A percentile compares a stretch with the other conserved stretches of the same genome.
Evolutionary conservation across 2,329 filamentous ascomycete genomes (phyloP).

Genomic region (Colletotrichum sp.): DNA sequence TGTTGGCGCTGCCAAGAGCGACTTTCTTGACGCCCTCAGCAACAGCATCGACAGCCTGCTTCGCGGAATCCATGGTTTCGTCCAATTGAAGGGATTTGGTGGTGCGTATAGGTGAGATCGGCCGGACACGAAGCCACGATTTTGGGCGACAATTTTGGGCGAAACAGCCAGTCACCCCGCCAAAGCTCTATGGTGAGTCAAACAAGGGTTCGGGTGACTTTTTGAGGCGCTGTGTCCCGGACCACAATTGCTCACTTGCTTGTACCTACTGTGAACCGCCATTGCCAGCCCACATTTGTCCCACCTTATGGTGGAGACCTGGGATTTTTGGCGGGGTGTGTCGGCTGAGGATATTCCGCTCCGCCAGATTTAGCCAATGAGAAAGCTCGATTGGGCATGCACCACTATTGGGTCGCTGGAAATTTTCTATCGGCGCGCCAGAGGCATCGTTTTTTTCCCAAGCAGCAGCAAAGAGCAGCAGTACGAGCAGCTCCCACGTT

Average conservation of each 20-base stretch:
- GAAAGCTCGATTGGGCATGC: conserved; percentile 9
- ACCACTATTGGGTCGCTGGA: conserved; percentile 20
- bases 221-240: background rate
- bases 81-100: conserved; percentile 2
- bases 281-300: background rate
- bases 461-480: conserved; percentile 3
- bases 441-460: conserved; percentile 1
- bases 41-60: conserved; percentile 51
- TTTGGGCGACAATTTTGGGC: conserved; percentile 8
- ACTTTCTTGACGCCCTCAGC: conserved; percentile 67
- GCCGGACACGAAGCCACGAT: background rate
- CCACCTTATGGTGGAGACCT: background rate
- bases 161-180: conserved; percentile 19
- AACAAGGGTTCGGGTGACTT: conserved; percentile 12
- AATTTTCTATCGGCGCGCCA: conserved; percentile 18
- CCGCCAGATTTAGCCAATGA: background rate
- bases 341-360: conserved; percentile 8
- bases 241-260: background rate
- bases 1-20: conserved; percentile 52
- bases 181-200: conserved; percentile 20
- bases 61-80: conserved; percentile 51
- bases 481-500: conserved; percentile 15
- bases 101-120: background rate
- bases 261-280: background rate
- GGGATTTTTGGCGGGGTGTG: conserved; percentile 6